phyloP scores from a whole-genome alignment of 2,329 filamentous ascomycete species.

The Trichoderma asperellum region DNA sequence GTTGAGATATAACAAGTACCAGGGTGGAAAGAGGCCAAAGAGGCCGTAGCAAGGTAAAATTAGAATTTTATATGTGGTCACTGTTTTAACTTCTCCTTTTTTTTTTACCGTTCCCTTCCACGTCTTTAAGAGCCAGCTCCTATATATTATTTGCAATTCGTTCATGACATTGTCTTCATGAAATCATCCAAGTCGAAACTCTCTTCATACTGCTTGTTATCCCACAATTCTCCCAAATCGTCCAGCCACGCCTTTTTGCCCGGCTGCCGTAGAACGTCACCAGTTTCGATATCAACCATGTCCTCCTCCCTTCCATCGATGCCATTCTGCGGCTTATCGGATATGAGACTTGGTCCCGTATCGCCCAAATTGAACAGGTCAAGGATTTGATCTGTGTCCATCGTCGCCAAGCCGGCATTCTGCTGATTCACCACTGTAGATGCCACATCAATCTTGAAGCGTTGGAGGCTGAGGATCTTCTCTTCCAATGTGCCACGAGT shows the following conservation, averaged over 20 bases:
- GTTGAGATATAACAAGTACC: not conserved
- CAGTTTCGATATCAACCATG: constrained; percentile 90
- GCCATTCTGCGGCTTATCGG: constrained; percentile 61
- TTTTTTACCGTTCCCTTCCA: not conserved
- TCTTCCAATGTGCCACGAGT: constrained; percentile 95
- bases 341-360: constrained; percentile 67
- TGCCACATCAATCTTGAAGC: constrained; percentile 99
- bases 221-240: constrained; percentile 94
- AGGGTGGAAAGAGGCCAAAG: not conserved
- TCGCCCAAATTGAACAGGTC: constrained; percentile 94
- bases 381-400: constrained; percentile 98
- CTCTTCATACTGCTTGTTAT: constrained; percentile 96
- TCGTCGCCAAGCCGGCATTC: constrained; percentile 89
- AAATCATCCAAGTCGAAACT: constrained; percentile 96
- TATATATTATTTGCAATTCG: not conserved
- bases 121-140: not conserved
- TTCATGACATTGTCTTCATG: constrained; percentile 83
- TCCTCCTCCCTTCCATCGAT: constrained; percentile 73
- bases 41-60: not conserved
- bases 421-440: constrained; percentile 99
- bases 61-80: not conserved
- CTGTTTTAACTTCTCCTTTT: not conserved
- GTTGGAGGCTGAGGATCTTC: constrained; percentile 96
- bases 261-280: constrained; percentile 89
- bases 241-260: constrained; percentile 97